Evolutionary conservation across 495 filamentous ascomycete genomes (phyloP), one percentile per base, ranked within the genome.

Genomic region (Wilcoxina mikolae): DNA sequence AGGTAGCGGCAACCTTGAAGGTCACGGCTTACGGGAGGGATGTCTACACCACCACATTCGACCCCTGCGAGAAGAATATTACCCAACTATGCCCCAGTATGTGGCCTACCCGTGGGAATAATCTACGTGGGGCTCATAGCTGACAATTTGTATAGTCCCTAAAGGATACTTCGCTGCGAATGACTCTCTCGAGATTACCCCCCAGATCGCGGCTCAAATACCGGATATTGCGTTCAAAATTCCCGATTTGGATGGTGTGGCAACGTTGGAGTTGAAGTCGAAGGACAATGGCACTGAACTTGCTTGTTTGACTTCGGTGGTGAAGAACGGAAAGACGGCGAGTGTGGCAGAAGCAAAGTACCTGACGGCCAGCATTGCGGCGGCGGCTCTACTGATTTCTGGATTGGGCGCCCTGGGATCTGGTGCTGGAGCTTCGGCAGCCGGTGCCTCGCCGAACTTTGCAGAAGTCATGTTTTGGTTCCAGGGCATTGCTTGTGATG

Each of bases 401-500:
- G 85, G 84, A 25, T 60, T 87, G 2, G 82, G 84, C 26, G 84
- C 88, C 24, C 62, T 83, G 7, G 75, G 78, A 38, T 76, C 81
- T 42, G 62, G 75, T 10, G 70, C 71, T 1, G 75, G 73, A 52
- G 71, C 68, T 51, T 60, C 67, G 17, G 70, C 68, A 31, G 68
- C 65, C 43, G 71, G 65, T 39, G 65, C 67, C 3, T 93, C 86
- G 58, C 91, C 91, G 7, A 84, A 79, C 44, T 95, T 95, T 68
- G 77, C 73, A 44, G 87, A 95, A 62, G 80, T 94, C 50, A 78
- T 95, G 66, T 79, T 80, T 45, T 90, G 83, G 77, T 95, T 96
- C 69, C 91, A 96, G 70, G 80, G 80, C 26, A 80, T 98, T 68
- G 89, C 91, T 18, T 83, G 88, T 72, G 95, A 89, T 65, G 91